Conservation (phyloP, 225 moss, liverwort and hornwort genomes). For the Pseudisothecium myosuroides region DNA sequence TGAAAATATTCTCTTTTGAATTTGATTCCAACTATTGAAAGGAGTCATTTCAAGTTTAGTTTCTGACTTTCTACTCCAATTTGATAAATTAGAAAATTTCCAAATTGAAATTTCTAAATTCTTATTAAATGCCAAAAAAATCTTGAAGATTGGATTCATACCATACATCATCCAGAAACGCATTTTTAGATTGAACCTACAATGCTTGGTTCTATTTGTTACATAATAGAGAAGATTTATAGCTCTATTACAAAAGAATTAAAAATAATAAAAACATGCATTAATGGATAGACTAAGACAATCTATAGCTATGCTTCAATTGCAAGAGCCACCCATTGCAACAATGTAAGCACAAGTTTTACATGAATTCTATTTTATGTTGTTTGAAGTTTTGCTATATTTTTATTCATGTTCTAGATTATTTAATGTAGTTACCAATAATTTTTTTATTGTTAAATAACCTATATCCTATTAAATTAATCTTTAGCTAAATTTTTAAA, state of each 20-base stretch:
- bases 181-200: not conserved
- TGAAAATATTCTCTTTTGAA: too few species aligned
- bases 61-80: too few species aligned
- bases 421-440: not conserved
- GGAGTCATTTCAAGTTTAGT: too few species aligned
- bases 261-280: not conserved
- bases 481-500: not conserved
- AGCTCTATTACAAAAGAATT: not conserved
- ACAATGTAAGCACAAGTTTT: not conserved
- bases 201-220: not conserved
- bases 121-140: too few species aligned
- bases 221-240: too few species aligned
- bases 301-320: not conserved
- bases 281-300: not conserved
- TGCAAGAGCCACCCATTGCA: not conserved
- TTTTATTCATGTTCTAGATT: not conserved
- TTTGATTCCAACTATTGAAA: too few species aligned
- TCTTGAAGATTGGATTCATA: too few species aligned
- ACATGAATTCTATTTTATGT: not conserved
- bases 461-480: not conserved
- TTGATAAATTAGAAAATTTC: too few species aligned
- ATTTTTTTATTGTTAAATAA: not conserved
- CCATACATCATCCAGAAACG: too few species aligned
- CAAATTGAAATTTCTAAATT: too few species aligned
- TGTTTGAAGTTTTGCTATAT: not conserved